phyloP scores from a whole-genome alignment of 371 early-diverging fungal genomes.

The Actinomortierella wolfii region DNA sequence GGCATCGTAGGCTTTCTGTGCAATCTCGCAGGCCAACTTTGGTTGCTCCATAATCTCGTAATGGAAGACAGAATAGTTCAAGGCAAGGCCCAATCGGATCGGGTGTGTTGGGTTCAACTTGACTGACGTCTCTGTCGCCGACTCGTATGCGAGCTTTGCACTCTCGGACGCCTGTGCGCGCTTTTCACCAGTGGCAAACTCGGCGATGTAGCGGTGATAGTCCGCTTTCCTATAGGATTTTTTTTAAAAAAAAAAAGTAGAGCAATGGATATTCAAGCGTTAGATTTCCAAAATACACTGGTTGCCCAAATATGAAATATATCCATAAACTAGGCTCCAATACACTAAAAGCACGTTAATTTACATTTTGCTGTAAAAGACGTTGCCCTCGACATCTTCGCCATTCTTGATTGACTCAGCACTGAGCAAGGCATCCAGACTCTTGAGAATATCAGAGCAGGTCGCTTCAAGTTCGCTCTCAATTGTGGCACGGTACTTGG shows the following conservation, averaged over 20 bases:
- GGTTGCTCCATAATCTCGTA: conserved; percentile 90
- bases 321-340: too few relatives aligned
- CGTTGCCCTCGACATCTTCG: conserved; percentile 77
- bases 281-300: too few relatives aligned
- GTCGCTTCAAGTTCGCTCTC: conserved; percentile 80
- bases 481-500: conserved; percentile 75
- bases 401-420: conserved; percentile 49
- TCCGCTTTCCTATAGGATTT: conserved; percentile 76
- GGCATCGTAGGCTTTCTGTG: conserved; percentile 86
- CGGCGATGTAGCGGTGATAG: conserved; percentile 93
- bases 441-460: conserved; percentile 80
- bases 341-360: conserved; percentile 6
- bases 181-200: conserved; percentile 76
- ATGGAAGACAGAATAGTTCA: conserved; percentile 94
- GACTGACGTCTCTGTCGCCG: conserved; percentile 76
- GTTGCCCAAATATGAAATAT: too few relatives aligned
- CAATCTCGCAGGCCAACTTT: conserved; percentile 82
- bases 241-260: conserved; percentile 1
- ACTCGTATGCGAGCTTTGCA: conserved; percentile 82
- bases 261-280: neutral
- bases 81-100: conserved; percentile 86
- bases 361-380: conserved; percentile 93
- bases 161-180: conserved; percentile 68
- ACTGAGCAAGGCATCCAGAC: conserved; percentile 79
- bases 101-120: conserved; percentile 83